Evolutionary conservation across 2,329 filamentous ascomycete genomes (phyloP).

Genomic region (Penicillium sclerotiorum): DNA sequence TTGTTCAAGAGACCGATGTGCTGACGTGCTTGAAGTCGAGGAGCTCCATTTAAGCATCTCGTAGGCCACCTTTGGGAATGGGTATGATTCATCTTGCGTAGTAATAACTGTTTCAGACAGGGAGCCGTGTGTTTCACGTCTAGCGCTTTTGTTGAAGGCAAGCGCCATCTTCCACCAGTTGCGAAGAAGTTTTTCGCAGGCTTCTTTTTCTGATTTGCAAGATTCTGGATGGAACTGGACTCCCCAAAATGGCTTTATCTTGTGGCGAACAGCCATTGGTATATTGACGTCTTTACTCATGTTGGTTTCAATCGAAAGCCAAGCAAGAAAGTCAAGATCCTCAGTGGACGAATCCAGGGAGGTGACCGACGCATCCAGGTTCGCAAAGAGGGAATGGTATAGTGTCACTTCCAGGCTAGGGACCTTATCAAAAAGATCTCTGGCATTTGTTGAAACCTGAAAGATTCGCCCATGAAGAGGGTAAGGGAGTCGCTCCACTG

Average conservation of each 20-base stretch:
- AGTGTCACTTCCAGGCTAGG: constrained; percentile 69
- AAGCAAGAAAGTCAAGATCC: constrained; percentile 61
- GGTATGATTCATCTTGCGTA: constrained; percentile 15
- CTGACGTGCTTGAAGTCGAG: constrained; percentile 30
- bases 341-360: constrained; percentile 8
- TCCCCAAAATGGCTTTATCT: constrained; percentile 74
- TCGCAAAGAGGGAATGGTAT: constrained; percentile 68
- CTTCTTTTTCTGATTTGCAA: constrained; percentile 69
- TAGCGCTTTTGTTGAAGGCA: constrained; percentile 58
- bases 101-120: constrained; percentile 24
- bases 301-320: constrained; percentile 54
- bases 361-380: constrained; percentile 34
- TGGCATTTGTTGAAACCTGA: constrained; percentile 60
- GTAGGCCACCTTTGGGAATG: constrained; percentile 51
- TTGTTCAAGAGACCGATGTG: constrained; percentile 28
- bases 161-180: constrained; percentile 75
- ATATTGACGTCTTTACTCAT: constrained; percentile 44
- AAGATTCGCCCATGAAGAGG: constrained; percentile 83
- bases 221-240: constrained; percentile 92
- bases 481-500: constrained; percentile 66
- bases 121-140: constrained; percentile 25
- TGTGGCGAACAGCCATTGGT: constrained; percentile 77
- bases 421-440: constrained; percentile 68
- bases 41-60: constrained; percentile 38
- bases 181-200: constrained; percentile 62